These are phyloP conservation scores for Sanghuangporus baumii DNA, from an alignment of 1,284 basidiomycete species.

Conservation along the genomic window DNA sequence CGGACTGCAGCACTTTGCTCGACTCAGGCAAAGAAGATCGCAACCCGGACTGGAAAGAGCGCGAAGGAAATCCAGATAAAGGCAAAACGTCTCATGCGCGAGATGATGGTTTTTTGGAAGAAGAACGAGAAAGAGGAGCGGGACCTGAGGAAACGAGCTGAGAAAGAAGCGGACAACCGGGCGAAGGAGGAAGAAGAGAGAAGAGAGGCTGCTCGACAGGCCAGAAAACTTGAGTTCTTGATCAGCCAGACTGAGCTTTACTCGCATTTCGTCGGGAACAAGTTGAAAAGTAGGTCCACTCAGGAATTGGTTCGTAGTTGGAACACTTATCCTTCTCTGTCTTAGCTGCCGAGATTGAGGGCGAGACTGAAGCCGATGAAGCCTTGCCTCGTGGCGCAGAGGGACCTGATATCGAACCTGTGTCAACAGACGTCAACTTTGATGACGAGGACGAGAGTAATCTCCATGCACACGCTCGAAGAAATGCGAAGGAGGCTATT, in stretches of 20 bases:
- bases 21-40: constrained; percentile 77
- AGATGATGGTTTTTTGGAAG: constrained; percentile 97
- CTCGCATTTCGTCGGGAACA: constrained; percentile 98
- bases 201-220: constrained; percentile 91
- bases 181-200: constrained; percentile 95
- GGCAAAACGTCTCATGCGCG: constrained; percentile 83
- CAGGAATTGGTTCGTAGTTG: constrained; percentile 9
- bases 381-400: constrained; percentile 57
- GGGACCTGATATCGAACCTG: constrained; percentile 43
- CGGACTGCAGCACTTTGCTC: constrained; percentile 75
- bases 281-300: constrained; percentile 80
- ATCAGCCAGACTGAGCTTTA: constrained; percentile 99
- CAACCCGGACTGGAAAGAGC: constrained; percentile 75
- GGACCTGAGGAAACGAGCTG: constrained; percentile 89
- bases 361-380: constrained; percentile 42
- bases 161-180: constrained; percentile 88
- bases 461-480: constrained; percentile 81
- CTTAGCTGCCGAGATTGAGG: constrained; percentile 85
- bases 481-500: constrained; percentile 90
- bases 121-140: constrained; percentile 97
- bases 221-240: constrained; percentile 96
- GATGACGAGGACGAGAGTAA: constrained; percentile 94
- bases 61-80: constrained; percentile 88
- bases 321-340: constrained; percentile 17
- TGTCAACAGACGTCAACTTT: constrained; percentile 83